Evolutionary conservation across 2,329 filamentous ascomycete genomes (phyloP).

Genomic region (Fusarium sp.): DNA sequence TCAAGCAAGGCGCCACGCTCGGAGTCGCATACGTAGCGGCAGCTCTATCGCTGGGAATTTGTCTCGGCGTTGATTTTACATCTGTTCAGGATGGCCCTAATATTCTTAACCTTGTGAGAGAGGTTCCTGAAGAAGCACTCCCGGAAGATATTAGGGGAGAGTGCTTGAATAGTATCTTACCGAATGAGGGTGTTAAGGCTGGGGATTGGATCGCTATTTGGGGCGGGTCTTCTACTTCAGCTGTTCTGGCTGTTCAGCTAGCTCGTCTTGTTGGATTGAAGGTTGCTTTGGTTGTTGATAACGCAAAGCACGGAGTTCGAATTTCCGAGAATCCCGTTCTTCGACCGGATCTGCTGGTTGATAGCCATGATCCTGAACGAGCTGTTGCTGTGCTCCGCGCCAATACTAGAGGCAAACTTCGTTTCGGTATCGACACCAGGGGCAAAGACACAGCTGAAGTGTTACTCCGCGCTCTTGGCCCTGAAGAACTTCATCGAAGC

Average conservation of each 20-base stretch:
- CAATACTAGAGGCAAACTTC: conserved; percentile 65
- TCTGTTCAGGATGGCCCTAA: conserved; percentile 65
- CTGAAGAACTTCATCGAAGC: conserved; percentile 55
- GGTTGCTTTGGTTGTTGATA: conserved; percentile 73
- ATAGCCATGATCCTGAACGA: conserved; percentile 71
- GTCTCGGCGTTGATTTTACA: conserved; percentile 73
- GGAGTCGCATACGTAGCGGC: conserved; percentile 79
- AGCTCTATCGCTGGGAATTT: conserved; percentile 72
- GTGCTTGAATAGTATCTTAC: conserved; percentile 64
- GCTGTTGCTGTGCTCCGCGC: conserved; percentile 71
- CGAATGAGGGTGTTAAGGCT: conserved; percentile 61
- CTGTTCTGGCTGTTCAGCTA: conserved; percentile 72
- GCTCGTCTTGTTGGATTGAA: conserved; percentile 72
- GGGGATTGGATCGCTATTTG: conserved; percentile 80
- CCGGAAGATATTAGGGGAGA: conserved; percentile 71
- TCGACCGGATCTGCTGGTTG: conserved; percentile 71
- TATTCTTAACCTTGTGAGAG: conserved; percentile 60
- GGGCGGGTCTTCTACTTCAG: conserved; percentile 79
- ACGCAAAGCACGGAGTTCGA: conserved; percentile 70
- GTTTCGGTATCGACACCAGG: conserved; percentile 75
- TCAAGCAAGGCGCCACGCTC: conserved; percentile 67
- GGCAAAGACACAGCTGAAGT: conserved; percentile 70
- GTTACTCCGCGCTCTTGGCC: conserved; percentile 53
- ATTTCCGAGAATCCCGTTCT: conserved; percentile 57
- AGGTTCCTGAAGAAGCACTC: conserved; percentile 57